A percentile compares a stretch with the other conserved stretches of the same genome.
Evolutionary conservation across 2,329 filamentous ascomycete species (phyloP).

Genomic region (Colletotrichum filicis): DNA sequence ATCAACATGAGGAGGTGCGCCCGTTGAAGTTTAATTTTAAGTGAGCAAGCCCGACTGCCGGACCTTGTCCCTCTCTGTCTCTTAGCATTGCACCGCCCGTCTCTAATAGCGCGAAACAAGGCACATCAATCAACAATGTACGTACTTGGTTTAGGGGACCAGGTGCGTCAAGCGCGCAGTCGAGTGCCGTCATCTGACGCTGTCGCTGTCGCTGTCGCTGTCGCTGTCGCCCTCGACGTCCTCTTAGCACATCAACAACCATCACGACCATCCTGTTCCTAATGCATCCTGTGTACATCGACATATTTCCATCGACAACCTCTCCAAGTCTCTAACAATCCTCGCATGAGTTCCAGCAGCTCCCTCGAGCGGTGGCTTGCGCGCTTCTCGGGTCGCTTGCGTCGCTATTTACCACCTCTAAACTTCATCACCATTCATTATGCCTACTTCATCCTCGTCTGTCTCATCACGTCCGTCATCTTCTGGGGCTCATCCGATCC

Average conservation of each 20-base stretch:
- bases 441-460: slow-evolving; percentile 70
- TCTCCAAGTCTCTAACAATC: neutral
- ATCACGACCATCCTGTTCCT: neutral
- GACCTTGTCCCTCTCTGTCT: neutral
- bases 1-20: neutral
- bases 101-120: neutral
- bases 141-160: neutral
- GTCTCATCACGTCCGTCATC: slow-evolving; percentile 66
- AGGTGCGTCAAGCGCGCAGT: neutral
- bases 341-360: neutral
- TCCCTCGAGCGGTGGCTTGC: neutral
- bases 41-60: neutral
- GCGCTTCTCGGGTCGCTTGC: neutral
- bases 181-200: neutral
- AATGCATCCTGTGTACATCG: neutral
- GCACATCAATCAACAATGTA: neutral
- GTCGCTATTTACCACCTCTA: slow-evolving; percentile 49
- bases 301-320: neutral
- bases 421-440: slow-evolving; percentile 76
- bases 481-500: slow-evolving; percentile 70
- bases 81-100: neutral
- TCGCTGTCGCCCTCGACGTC: neutral
- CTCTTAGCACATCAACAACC: neutral
- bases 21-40: neutral
- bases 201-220: neutral